Conservation (phyloP, 129 eudicot species). For the Arctium minus region DNA sequence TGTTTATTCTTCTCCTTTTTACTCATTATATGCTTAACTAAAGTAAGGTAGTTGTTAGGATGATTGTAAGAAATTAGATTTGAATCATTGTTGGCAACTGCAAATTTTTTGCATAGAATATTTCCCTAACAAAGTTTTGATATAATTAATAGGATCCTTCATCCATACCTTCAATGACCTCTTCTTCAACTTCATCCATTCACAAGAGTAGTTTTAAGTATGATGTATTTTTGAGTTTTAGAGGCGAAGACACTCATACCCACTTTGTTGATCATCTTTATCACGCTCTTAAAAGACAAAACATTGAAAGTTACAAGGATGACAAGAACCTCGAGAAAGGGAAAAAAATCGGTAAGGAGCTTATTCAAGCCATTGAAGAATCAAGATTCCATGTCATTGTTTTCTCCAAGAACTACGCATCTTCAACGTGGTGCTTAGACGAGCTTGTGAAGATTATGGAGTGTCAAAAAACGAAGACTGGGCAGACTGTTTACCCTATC, state of each 20-base stretch:
- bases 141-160: not conserved
- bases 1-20: not conserved
- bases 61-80: not conserved
- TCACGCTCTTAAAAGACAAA: not conserved
- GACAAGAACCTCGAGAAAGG: not conserved
- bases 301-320: not conserved
- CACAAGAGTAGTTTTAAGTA: not conserved
- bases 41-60: not conserved
- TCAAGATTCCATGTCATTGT: not conserved
- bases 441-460: not conserved
- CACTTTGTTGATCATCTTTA: not conserved
- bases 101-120: not conserved
- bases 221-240: not conserved
- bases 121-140: not conserved
- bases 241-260: not conserved
- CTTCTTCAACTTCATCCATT: not conserved
- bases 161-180: not conserved
- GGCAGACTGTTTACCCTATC: not conserved
- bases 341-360: not conserved
- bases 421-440: not conserved
- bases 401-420: not conserved
- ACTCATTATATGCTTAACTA: not conserved
- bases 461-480: not conserved
- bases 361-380: not conserved
- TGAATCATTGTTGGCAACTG: not conserved